These are phyloP conservation scores for Cardamine chenopodiifolia DNA, from an alignment of 345 rosid species.

Conservation along the genomic window DNA sequence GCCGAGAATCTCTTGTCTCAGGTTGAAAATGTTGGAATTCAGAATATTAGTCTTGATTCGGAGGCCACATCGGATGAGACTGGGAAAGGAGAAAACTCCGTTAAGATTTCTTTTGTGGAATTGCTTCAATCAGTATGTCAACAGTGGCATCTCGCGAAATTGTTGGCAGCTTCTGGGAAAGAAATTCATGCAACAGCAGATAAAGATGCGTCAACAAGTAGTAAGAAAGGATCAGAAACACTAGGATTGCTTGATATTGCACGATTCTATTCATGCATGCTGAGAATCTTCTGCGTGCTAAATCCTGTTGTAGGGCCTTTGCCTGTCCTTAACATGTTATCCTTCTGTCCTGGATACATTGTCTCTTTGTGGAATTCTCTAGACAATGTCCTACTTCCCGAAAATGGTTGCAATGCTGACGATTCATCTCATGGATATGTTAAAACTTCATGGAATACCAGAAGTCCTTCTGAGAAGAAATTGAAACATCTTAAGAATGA, in stretches of 20 bases:
- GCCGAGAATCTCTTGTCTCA: conserved; percentile 63
- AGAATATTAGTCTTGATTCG: conserved; percentile 45
- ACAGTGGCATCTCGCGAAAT: conserved; percentile 88
- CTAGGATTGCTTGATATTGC: conserved; percentile 70
- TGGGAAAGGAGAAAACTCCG: conserved; percentile 38
- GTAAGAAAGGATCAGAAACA: conserved; percentile 43
- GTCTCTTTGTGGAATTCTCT: conserved; percentile 65
- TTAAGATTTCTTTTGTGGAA: conserved; percentile 60
- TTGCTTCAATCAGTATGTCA: conserved; percentile 74
- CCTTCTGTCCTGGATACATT: conserved; percentile 87
- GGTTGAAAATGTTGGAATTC: conserved; percentile 56
- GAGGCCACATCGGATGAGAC: conserved; percentile 52
- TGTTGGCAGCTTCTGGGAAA: conserved; percentile 57
- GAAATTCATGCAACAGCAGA: conserved; percentile 41
- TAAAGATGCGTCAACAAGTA: conserved; percentile 35
- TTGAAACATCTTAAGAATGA: conserved; percentile 58
- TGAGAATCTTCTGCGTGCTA: conserved; percentile 68
- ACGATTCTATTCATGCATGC: conserved; percentile 78
- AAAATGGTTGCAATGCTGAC: conserved; percentile 31
- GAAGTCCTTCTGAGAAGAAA: conserved; percentile 48
- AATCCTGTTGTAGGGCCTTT: conserved; percentile 68
- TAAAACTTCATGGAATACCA: conserved; percentile 49
- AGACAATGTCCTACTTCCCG: conserved; percentile 57
- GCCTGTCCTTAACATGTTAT: conserved; percentile 86
- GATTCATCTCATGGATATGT: conserved; percentile 28